A percentile compares a stretch with the other conserved stretches of the same genome.
These are phyloP conservation scores for Blastobotrys elegans DNA, from an alignment of 1,139 yeast genomes.

Conservation along the genomic window DNA sequence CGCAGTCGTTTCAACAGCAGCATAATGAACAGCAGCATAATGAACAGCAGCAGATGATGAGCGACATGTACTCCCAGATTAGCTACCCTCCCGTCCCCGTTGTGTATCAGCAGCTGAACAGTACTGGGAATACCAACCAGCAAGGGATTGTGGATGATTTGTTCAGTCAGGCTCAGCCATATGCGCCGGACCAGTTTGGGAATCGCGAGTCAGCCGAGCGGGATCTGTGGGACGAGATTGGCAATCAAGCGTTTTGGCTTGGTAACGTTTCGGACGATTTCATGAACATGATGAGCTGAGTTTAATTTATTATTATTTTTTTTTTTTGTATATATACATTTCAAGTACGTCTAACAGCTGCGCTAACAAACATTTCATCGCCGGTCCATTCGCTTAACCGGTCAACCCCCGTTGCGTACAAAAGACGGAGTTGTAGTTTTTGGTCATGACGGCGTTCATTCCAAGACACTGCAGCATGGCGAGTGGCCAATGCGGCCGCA, in stretches of 20 bases:
- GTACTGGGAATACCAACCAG: background rate
- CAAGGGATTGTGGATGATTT: constrained; percentile 6
- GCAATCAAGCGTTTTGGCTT: constrained; percentile 24
- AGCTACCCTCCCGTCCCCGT: background rate
- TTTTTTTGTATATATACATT: constrained; percentile 2
- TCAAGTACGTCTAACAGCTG: constrained; percentile 7
- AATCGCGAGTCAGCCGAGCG: constrained; percentile 19
- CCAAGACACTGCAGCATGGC: constrained; percentile 59
- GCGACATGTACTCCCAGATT: background rate
- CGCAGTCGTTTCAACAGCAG: background rate
- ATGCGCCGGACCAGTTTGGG: constrained; percentile 10
- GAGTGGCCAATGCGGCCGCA: constrained; percentile 53
- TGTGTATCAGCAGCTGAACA: background rate
- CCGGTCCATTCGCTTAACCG: constrained; percentile 23
- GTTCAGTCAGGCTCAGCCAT: constrained; percentile 11
- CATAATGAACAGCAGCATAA: background rate
- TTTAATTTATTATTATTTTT: background rate
- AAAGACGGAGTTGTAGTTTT: constrained; percentile 57
- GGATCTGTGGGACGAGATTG: constrained; percentile 25
- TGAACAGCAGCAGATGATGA: background rate
- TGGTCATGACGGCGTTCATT: constrained; percentile 48
- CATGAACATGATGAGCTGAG: constrained; percentile 17
- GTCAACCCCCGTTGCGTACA: constrained; percentile 41
- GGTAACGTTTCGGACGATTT: constrained; percentile 25
- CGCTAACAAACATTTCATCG: constrained; percentile 1